phyloP scores from a whole-genome alignment of 2,329 filamentous ascomycete species.

The Aspergillus sp. region DNA sequence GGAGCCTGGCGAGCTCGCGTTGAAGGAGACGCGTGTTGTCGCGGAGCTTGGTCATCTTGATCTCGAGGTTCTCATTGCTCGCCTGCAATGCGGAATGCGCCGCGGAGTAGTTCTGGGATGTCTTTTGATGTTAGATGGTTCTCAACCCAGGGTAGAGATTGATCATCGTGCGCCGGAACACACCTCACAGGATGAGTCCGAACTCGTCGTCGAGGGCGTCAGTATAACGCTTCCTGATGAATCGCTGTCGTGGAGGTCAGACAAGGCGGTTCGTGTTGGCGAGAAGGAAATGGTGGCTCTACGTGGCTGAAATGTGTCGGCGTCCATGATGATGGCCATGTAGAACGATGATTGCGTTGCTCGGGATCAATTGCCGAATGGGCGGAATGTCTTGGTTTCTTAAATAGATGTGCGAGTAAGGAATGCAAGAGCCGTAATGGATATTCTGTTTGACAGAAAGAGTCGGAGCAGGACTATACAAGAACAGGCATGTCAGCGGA shows the following conservation, averaged over 20 bases:
- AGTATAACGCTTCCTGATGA: too few relatives aligned
- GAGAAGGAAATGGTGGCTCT: slow-evolving; percentile 16
- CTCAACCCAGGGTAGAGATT: too few relatives aligned
- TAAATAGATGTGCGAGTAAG: too few relatives aligned
- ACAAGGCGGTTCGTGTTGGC: slow-evolving; percentile 5
- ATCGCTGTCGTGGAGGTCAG: not conserved
- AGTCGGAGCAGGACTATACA: too few relatives aligned
- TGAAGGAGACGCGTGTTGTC: slow-evolving; percentile 13
- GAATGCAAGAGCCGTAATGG: too few relatives aligned
- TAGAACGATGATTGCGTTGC: too few relatives aligned
- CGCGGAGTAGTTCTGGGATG: slow-evolving; percentile 11
- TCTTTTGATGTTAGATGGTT: too few relatives aligned
- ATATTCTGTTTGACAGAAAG: too few relatives aligned
- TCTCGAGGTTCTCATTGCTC: slow-evolving; percentile 19
- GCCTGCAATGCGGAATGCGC: slow-evolving; percentile 13
- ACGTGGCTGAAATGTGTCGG: slow-evolving; percentile 8
- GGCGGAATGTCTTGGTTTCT: too few relatives aligned
- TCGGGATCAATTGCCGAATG: not conserved
- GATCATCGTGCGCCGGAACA: slow-evolving; percentile 4
- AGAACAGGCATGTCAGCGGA: too few relatives aligned
- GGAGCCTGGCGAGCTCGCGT: slow-evolving; percentile 16
- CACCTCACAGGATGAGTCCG: slow-evolving; percentile 8
- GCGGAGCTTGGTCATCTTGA: slow-evolving; percentile 15
- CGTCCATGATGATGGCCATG: slow-evolving; percentile 6
- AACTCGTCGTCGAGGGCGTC: not conserved